Evolutionary conservation across 768 basidiomycete genomes (phyloP).

Genomic region (Collybia nuda): DNA sequence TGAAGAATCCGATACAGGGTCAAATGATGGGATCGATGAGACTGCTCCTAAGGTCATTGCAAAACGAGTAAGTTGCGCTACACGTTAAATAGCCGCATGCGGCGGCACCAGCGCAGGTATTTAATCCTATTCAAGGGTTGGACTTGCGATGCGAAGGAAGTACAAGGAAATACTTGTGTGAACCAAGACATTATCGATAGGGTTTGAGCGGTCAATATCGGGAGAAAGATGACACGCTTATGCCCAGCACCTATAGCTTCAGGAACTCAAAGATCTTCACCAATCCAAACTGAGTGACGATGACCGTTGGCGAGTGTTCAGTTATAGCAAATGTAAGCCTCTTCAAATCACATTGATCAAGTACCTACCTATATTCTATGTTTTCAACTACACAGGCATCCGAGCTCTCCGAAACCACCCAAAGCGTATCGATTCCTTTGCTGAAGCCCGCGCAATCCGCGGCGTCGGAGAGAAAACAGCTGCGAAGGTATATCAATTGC

Average conservation of each 20-base stretch:
- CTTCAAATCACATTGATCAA: background rate
- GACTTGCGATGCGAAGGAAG: constrained; percentile 56
- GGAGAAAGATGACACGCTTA: background rate
- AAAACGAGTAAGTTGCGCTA: constrained; percentile 24
- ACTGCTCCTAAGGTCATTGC: constrained; percentile 17
- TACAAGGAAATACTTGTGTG: constrained; percentile 32
- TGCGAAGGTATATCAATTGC: constrained; percentile 46
- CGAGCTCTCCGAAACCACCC: constrained; percentile 55
- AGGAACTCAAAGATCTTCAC: constrained; percentile 67
- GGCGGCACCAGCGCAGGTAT: background rate
- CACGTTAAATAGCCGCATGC: background rate
- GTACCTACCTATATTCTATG: background rate
- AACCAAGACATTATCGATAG: constrained; percentile 80
- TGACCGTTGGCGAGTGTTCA: constrained; percentile 66
- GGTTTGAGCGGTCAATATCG: constrained; percentile 30
- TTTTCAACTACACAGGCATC: constrained; percentile 50
- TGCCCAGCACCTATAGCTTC: constrained; percentile 43
- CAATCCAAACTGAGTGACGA: constrained; percentile 57
- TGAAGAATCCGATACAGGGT: constrained; percentile 28
- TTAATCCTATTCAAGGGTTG: constrained; percentile 47
- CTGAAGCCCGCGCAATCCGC: constrained; percentile 57
- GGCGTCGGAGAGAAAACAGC: constrained; percentile 79
- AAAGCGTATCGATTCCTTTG: constrained; percentile 53
- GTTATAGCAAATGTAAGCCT: constrained; percentile 65
- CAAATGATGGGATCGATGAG: constrained; percentile 18